phyloP scores from a whole-genome alignment of 306 rosid genomes.

The Ochetophila trinervis region DNA sequence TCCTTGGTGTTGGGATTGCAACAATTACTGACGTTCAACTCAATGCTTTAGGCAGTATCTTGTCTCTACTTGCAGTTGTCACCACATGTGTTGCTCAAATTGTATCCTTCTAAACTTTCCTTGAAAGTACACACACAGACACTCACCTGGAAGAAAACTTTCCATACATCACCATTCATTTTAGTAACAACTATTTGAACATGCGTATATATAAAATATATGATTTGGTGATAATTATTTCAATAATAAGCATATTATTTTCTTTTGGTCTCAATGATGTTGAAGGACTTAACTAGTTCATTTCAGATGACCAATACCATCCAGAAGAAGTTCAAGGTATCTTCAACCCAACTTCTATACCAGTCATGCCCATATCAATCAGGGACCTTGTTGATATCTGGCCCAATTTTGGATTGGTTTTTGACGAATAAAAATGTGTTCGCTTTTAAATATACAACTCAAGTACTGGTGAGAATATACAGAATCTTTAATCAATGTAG shows the following conservation, averaged over 20 bases:
- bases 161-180: not conserved
- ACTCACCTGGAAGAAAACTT: not conserved
- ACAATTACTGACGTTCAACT: conserved; percentile 94
- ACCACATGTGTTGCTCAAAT: conserved; percentile 96
- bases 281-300: conserved; percentile 54
- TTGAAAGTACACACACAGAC: not conserved
- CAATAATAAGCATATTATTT: conserved; percentile 4
- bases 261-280: conserved; percentile 17
- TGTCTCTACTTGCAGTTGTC: conserved; percentile 81
- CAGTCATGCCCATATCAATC: conserved; percentile 94
- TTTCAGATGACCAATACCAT: conserved; percentile 96
- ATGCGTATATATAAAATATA: not conserved
- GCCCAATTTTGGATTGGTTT: conserved; percentile 81
- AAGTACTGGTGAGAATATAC: conserved; percentile 78
- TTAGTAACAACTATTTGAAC: not conserved
- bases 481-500: not conserved
- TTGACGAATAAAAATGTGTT: conserved; percentile 76
- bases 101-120: conserved; percentile 65
- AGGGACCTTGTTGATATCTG: conserved; percentile 70
- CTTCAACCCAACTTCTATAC: conserved; percentile 94
- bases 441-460: conserved; percentile 78
- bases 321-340: conserved; percentile 90
- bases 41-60: conserved; percentile 73
- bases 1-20: conserved; percentile 91
- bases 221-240: not conserved